Evolutionary conservation across 225 moss, liverwort and hornwort genomes (phyloP).

Genomic region (Straminergon stramineum): DNA sequence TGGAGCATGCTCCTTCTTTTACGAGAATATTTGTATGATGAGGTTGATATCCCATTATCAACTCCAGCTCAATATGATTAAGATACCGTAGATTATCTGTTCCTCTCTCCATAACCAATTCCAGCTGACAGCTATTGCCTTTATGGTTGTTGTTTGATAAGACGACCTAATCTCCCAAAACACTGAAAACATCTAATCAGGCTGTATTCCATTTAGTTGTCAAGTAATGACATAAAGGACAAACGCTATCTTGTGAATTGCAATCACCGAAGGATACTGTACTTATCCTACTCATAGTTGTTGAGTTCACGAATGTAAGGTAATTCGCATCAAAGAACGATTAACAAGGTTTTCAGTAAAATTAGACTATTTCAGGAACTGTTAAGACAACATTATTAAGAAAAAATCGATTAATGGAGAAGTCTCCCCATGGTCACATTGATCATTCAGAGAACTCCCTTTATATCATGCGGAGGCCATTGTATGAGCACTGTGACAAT

Average conservation of each 20-base stretch:
- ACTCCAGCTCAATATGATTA: slow-evolving; percentile 65
- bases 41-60: slow-evolving; percentile 61
- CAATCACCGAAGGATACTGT: not conserved
- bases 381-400: not conserved
- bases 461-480: too few relatives aligned
- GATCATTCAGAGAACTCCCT: not conserved
- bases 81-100: slow-evolving; percentile 58
- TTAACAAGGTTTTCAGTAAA: not conserved
- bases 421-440: not conserved
- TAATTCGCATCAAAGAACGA: not conserved
- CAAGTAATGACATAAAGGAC: not conserved
- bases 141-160: slow-evolving; percentile 48
- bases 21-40: slow-evolving; percentile 54
- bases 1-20: slow-evolving; percentile 3
- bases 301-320: not conserved
- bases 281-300: not conserved
- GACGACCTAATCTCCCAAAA: slow-evolving; percentile 41
- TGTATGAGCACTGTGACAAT: not conserved
- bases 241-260: not conserved
- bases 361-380: not conserved
- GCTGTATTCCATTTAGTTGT: not conserved
- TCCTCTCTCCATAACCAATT: slow-evolving; percentile 78
- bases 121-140: slow-evolving; percentile 43
- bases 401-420: not conserved
- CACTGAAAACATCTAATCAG: slow-evolving; percentile 6